Evolutionary conservation across 2,329 filamentous ascomycete species (phyloP), one percentile per base, ranked within the genome.

Genomic region (Lachnellula occidentalis): DNA sequence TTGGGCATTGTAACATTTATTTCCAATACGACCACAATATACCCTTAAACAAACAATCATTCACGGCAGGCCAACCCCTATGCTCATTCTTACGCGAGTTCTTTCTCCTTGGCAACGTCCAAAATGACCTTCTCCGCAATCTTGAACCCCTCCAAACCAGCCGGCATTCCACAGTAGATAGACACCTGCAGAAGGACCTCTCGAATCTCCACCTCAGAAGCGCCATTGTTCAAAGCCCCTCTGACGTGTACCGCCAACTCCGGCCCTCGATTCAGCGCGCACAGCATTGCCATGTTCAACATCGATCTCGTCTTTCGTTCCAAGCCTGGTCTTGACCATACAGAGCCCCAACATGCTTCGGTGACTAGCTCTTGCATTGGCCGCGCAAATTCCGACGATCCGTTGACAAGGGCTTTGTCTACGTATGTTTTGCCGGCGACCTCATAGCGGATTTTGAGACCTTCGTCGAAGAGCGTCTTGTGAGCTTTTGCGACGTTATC

Each of bases 241-340:
- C 81, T 73, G 14, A 83, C 74, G 65, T 87, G 83, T 7, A 82
- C 76, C 0, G 74, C 82, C 54, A 87, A 71, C 65, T 87, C 83
- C 0, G 78, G 76, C 5, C 72, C 73, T 5, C 80, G 73, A 62
- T 85, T 85, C 58, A 85, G 72, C 3, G 81, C 81, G 67, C 79
- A 80, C 45, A 87, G 72, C 78, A 87, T 85, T 47, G 78, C 82
- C 47, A 86, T 80, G 66, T 86, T 86, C 51, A 87, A 70, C 52
- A 87, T 72, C 51, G 76, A 80, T 46, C 83, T 76, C 60, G 82
- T 78, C 66, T 85, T 83, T 56, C 78, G 76, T 36, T 79, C 76
- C 8, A 87, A 75, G 0, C 83, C 83, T 0, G 81, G 82, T 7
- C 83, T 77, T 3, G 79, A 79, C 83, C 83, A 87, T 24, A 79